Evolutionary conservation across 1,139 yeast species (phyloP).

Genomic region (Scheffersomyces titani): DNA sequence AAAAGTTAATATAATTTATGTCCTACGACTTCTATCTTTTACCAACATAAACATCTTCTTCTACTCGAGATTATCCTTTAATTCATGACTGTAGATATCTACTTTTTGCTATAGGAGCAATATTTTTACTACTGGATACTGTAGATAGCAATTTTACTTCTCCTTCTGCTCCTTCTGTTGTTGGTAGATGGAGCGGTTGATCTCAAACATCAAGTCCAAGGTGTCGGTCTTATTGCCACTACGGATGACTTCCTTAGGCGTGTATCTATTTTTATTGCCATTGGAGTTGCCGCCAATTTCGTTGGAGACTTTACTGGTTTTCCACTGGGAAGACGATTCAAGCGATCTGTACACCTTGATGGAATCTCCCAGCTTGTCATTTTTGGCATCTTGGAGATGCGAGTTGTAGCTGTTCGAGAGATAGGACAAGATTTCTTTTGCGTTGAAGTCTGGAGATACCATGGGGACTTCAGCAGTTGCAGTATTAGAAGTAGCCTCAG

Average conservation of each 20-base stretch:
- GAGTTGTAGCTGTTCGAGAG: constrained; percentile 14
- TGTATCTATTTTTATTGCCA: constrained; percentile 4
- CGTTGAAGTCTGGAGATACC: constrained; percentile 11
- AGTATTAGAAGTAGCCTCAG: background rate
- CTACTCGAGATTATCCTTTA: background rate
- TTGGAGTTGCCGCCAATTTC: constrained; percentile 4
- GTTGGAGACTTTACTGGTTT: constrained; percentile 7
- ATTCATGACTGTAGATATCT: background rate
- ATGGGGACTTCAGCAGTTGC: background rate
- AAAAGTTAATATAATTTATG: too few relatives aligned
- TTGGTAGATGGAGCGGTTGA: constrained; percentile 21
- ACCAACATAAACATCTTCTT: background rate
- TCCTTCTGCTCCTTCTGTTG: constrained; percentile 6
- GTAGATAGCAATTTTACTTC: background rate
- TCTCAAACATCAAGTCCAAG: constrained; percentile 20
- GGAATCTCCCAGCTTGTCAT: constrained; percentile 17
- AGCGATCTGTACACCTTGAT: constrained; percentile 20
- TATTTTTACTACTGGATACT: background rate
- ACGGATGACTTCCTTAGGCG: constrained; percentile 16
- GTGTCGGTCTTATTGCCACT: constrained; percentile 5
- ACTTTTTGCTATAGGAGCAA: background rate
- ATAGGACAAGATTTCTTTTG: constrained; percentile 18
- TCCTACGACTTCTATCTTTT: background rate
- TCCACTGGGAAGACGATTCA: constrained; percentile 28
- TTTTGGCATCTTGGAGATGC: constrained; percentile 17